A percentile compares a stretch with the other conserved stretches of the same genome.
Evolutionary conservation across 148 eudicot species (phyloP).

Genomic region (Mesembryanthemum crystallinum): DNA sequence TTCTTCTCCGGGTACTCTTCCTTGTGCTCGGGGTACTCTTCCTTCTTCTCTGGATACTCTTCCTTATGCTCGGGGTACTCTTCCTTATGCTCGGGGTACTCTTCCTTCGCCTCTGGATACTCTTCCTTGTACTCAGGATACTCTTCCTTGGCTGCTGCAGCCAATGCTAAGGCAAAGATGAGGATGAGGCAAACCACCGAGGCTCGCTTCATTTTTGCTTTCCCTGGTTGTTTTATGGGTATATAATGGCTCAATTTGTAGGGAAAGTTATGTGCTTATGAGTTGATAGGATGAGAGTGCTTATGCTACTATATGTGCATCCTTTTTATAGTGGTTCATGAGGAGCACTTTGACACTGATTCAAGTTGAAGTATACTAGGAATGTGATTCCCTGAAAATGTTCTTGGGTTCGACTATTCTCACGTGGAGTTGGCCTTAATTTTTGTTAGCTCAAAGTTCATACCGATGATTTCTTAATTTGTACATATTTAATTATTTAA

Average conservation of each 20-base stretch:
- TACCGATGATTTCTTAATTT: neutral
- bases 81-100: slow-evolving; percentile 12
- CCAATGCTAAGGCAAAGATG: slow-evolving; percentile 12
- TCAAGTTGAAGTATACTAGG: neutral
- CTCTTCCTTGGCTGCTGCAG: slow-evolving; percentile 2
- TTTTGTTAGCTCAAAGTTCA: slow-evolving; percentile 6
- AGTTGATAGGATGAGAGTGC: slow-evolving; percentile 35
- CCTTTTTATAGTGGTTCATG: slow-evolving; percentile 11
- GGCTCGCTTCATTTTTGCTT: slow-evolving; percentile 13
- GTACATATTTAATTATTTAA: neutral
- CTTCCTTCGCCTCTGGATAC: too few species aligned
- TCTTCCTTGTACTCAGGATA: too few species aligned
- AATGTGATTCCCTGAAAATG: neutral
- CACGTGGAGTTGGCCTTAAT: neutral
- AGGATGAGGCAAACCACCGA: neutral
- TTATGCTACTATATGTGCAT: neutral
- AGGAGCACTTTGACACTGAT: too few species aligned
- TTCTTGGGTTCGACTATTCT: too few species aligned
- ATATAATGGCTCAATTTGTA: neutral
- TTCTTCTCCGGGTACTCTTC: too few species aligned
- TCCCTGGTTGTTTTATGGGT: neutral
- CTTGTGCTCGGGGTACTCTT: too few species aligned
- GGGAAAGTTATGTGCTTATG: neutral
- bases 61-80: neutral
- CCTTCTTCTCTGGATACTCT: too few species aligned